Conservation (phyloP, 768 basidiomycete species). For the Tylopilus balloui region DNA sequence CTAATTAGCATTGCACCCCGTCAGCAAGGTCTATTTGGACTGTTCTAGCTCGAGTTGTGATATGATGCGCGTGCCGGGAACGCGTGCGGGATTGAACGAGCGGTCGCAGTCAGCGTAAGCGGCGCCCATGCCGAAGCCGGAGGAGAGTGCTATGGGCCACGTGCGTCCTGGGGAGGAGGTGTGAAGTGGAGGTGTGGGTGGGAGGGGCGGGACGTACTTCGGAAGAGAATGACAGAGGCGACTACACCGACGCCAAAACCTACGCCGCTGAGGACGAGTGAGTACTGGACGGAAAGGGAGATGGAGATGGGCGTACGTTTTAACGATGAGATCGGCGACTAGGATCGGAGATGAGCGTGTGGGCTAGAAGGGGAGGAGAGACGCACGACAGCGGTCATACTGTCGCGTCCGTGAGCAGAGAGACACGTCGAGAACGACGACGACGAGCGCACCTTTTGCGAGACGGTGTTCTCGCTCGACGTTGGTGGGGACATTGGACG, state of each 20-base stretch:
- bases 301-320: slow-evolving; percentile 53
- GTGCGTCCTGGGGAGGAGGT: slow-evolving; percentile 62
- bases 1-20: too few relatives aligned
- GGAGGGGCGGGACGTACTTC: slow-evolving; percentile 54
- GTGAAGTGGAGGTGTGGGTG: slow-evolving; percentile 4
- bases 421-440: neutral
- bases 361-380: slow-evolving; percentile 27
- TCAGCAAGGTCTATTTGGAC: slow-evolving; percentile 20
- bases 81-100: slow-evolving; percentile 85
- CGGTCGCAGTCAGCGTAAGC: slow-evolving; percentile 93
- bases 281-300: neutral
- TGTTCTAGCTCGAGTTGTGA: slow-evolving; percentile 27
- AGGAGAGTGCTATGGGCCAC: slow-evolving; percentile 85
- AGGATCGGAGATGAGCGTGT: neutral
- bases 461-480: slow-evolving; percentile 86
- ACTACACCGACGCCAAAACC: slow-evolving; percentile 88
- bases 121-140: slow-evolving; percentile 82
- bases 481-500: slow-evolving; percentile 53
- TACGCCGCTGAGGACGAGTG: slow-evolving; percentile 54
- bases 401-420: slow-evolving; percentile 22
- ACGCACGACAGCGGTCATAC: slow-evolving; percentile 87
- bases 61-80: slow-evolving; percentile 78
- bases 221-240: slow-evolving; percentile 86
- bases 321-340: slow-evolving; percentile 83
- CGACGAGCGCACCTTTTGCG: slow-evolving; percentile 65